phyloP scores from a whole-genome alignment of 1,284 basidiomycete genomes.

The Volvariella surrecta region DNA sequence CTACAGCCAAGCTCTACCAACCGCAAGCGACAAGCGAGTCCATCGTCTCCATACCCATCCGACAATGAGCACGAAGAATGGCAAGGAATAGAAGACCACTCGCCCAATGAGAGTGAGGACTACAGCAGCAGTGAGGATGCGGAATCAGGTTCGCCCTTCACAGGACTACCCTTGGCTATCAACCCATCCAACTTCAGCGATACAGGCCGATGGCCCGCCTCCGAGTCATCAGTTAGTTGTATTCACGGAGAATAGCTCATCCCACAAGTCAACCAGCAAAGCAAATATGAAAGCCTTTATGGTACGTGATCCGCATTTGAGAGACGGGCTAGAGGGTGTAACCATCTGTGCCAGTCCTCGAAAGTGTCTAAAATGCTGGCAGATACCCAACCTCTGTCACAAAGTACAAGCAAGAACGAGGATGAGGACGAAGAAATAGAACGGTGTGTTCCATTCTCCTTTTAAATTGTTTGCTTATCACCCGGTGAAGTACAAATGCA shows the following conservation, averaged over 20 bases:
- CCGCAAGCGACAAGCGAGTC: conserved; percentile 15
- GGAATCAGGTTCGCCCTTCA: neutral
- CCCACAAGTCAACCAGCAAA: conserved; percentile 23
- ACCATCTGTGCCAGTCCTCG: conserved; percentile 46
- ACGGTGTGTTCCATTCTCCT: neutral
- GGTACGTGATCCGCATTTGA: conserved; percentile 48
- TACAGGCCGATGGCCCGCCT: too few species aligned
- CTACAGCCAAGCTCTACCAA: conserved; percentile 17
- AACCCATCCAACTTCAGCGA: neutral
- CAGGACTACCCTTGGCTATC: neutral
- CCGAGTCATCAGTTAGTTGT: too few species aligned
- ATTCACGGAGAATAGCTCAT: too few species aligned
- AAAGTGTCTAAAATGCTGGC: conserved; percentile 55
- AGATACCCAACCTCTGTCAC: conserved; percentile 16
- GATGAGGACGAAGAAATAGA: conserved; percentile 33
- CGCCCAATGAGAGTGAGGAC: conserved; percentile 1
- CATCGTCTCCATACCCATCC: conserved; percentile 2
- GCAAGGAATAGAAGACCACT: conserved; percentile 13
- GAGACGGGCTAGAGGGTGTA: neutral
- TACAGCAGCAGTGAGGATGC: neutral
- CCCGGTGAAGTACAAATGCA: conserved; percentile 44
- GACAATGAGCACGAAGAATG: conserved; percentile 19
- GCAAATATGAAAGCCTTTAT: conserved; percentile 59
- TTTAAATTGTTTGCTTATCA: conserved; percentile 1
- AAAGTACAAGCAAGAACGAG: conserved; percentile 24